Percentiles rank a stretch among this genome's conserved stretches.
Evolutionary conservation across 805 yeast genomes (phyloP).

Genomic region (Candida glaebosa): DNA sequence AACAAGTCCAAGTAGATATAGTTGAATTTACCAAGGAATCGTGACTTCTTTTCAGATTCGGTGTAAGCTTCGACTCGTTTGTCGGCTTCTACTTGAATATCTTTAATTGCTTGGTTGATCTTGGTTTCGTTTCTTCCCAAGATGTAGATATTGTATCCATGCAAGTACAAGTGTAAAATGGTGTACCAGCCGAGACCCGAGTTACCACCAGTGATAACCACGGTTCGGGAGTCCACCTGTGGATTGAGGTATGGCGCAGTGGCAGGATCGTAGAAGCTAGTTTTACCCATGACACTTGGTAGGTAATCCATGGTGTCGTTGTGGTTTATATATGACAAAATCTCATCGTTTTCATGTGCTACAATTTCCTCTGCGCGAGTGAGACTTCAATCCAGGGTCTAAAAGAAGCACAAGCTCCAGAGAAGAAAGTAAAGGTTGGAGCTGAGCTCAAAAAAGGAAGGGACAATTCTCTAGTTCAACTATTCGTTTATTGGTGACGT

Average conservation of each 20-base stretch:
- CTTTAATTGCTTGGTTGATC: slow-evolving; percentile 30
- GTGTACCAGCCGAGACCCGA: slow-evolving; percentile 42
- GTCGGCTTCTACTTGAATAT: slow-evolving; percentile 30
- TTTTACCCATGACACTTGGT: slow-evolving; percentile 3
- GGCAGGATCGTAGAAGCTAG: slow-evolving; percentile 23
- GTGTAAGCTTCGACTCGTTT: slow-evolving; percentile 13
- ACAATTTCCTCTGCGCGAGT: background rate
- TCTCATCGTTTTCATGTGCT: background rate
- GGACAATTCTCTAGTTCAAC: too few species aligned
- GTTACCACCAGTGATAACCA: slow-evolving; percentile 38
- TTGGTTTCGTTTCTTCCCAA: slow-evolving; percentile 33
- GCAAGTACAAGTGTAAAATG: slow-evolving; percentile 35
- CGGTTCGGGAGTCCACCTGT: slow-evolving; percentile 22
- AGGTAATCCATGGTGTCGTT: background rate
- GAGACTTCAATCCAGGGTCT: too few species aligned
- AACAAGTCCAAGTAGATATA: slow-evolving; percentile 55
- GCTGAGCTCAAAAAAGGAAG: too few species aligned
- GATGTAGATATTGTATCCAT: slow-evolving; percentile 36
- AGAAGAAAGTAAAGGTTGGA: too few species aligned
- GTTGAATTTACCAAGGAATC: slow-evolving; percentile 48
- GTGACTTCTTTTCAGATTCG: slow-evolving; percentile 11
- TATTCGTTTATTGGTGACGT: too few species aligned
- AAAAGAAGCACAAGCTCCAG: too few species aligned
- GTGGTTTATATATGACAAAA: background rate
- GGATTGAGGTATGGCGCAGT: slow-evolving; percentile 30